Conservation (phyloP, 1,139 yeast genomes). For the Debaryomyces sp. region DNA sequence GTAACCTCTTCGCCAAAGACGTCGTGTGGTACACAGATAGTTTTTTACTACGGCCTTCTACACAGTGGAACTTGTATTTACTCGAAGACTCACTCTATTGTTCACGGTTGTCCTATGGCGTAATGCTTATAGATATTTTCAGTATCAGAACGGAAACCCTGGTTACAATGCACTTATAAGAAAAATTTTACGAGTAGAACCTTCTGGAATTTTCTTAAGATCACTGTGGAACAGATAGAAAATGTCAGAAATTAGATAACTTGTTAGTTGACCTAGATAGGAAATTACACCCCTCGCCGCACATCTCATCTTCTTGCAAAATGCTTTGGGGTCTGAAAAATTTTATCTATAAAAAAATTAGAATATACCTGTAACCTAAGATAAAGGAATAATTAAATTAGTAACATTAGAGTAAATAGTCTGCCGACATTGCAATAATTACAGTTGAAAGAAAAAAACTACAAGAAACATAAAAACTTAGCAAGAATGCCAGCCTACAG, state of each 20-base stretch:
- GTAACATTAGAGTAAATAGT: neutral
- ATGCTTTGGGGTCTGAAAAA: slow-evolving; percentile 4
- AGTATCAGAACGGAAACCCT: neutral
- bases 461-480: neutral
- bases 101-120: neutral
- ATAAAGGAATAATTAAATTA: neutral
- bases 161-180: neutral
- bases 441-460: neutral
- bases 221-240: neutral
- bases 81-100: neutral
- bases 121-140: neutral
- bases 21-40: neutral
- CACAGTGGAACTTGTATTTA: neutral
- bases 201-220: neutral
- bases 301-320: slow-evolving; percentile 8
- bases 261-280: neutral
- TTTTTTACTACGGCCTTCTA: neutral
- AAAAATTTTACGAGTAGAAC: neutral
- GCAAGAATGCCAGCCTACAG: slow-evolving; percentile 14
- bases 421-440: neutral
- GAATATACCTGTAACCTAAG: neutral
- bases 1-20: slow-evolving; percentile 9
- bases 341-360: slow-evolving; percentile 3
- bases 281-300: slow-evolving; percentile 9
- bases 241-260: slow-evolving; percentile 1